phyloP scores from a whole-genome alignment of 2,329 filamentous ascomycete genomes.

The Pseudocercospora fuligena region DNA sequence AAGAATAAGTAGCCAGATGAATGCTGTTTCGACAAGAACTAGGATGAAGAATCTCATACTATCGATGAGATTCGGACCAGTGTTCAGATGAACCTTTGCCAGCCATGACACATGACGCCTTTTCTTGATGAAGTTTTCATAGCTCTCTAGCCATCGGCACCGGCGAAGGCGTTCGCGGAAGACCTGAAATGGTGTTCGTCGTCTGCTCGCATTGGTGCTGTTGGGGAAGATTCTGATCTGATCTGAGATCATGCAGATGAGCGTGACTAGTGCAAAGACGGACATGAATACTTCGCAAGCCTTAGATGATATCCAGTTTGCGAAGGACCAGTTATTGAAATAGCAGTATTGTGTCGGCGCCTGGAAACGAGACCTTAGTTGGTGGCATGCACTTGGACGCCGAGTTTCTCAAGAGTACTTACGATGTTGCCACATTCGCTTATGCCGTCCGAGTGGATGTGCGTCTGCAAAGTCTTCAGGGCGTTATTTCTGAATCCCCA shows the following conservation, averaged over 20 bases:
- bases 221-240: background rate
- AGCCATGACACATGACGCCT: background rate
- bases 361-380: background rate
- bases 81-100: background rate
- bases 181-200: background rate
- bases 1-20: slow-evolving; percentile 13
- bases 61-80: background rate
- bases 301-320: slow-evolving; percentile 11
- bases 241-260: slow-evolving; percentile 18
- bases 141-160: background rate
- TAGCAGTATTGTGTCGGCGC: slow-evolving; percentile 26
- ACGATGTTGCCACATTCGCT: slow-evolving; percentile 1
- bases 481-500: background rate
- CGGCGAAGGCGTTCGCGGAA: background rate
- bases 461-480: background rate
- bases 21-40: slow-evolving; percentile 15
- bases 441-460: background rate
- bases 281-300: slow-evolving; percentile 20
- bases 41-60: slow-evolving; percentile 11
- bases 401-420: background rate
- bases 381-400: background rate
- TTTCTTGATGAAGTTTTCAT: background rate
- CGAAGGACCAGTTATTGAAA: slow-evolving; percentile 14
- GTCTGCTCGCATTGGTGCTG: background rate
- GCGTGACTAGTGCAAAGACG: slow-evolving; percentile 20